Evolutionary conservation across 768 basidiomycete genomes (phyloP).

Genomic region (Lactarius pseudohatsudake): DNA sequence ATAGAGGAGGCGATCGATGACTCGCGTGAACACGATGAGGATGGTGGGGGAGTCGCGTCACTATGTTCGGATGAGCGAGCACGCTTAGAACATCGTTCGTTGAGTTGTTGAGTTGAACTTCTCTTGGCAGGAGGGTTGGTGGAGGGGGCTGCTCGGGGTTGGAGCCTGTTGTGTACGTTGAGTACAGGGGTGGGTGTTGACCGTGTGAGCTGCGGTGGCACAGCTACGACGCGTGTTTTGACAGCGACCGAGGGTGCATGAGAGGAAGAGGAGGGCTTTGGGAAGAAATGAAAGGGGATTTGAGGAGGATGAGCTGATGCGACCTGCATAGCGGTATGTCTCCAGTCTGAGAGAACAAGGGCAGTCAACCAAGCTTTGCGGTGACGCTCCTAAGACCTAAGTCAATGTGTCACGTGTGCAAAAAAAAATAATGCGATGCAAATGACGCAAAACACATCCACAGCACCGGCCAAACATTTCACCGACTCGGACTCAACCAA

Average conservation of each 20-base stretch:
- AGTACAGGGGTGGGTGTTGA: neutral
- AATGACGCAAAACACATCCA: constrained; percentile 1
- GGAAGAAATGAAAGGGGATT: constrained; percentile 35
- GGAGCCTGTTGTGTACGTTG: constrained; percentile 5
- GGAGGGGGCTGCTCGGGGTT: constrained; percentile 8
- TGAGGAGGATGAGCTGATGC: constrained; percentile 15
- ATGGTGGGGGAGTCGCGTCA: constrained; percentile 23
- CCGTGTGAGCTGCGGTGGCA: constrained; percentile 18
- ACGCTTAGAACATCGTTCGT: constrained; percentile 22
- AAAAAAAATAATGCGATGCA: constrained; percentile 2
- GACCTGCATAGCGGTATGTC: constrained; percentile 25
- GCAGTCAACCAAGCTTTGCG: neutral
- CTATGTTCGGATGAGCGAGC: constrained; percentile 24
- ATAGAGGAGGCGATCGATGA: constrained; percentile 28
- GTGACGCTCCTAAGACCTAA: neutral
- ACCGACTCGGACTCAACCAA: neutral
- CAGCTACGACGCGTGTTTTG: constrained; percentile 36
- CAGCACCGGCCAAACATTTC: neutral
- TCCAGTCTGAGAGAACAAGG: neutral
- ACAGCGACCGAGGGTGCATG: constrained; percentile 30
- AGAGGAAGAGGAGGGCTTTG: constrained; percentile 32
- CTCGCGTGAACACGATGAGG: constrained; percentile 17
- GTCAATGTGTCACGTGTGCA: neutral
- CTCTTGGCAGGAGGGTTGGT: constrained; percentile 10
- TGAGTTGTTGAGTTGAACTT: neutral